These are phyloP conservation scores for Salix brachista DNA, from an alignment of 345 rosid genomes.

Conservation along the genomic window DNA sequence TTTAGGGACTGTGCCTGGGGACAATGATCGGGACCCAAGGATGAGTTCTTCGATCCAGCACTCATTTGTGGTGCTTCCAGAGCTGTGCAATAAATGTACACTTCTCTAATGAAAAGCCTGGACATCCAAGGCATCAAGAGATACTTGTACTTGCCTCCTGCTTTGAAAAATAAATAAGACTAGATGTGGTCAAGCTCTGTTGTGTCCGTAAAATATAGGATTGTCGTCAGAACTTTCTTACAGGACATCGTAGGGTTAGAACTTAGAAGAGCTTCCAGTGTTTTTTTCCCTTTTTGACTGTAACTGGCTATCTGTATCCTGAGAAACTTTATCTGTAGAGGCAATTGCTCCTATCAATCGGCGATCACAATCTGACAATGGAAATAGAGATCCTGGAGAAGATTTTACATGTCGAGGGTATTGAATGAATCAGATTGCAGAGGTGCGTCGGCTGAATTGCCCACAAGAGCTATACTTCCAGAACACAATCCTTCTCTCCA, in stretches of 20 bases:
- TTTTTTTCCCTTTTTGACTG: slow-evolving; percentile 6
- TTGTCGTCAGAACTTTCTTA: slow-evolving; percentile 14
- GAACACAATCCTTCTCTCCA: background rate
- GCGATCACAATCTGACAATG: background rate
- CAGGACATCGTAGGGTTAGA: slow-evolving; percentile 18
- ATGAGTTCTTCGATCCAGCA: slow-evolving; percentile 12
- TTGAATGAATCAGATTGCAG: background rate
- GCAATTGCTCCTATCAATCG: background rate
- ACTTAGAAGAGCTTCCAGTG: slow-evolving; percentile 9
- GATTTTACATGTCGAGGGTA: background rate
- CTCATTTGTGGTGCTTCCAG: slow-evolving; percentile 12
- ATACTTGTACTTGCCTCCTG: slow-evolving; percentile 11
- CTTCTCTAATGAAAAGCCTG: slow-evolving; percentile 9
- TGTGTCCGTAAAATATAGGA: slow-evolving; percentile 13
- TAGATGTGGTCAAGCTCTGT: slow-evolving; percentile 12
- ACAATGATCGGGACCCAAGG: slow-evolving; percentile 28
- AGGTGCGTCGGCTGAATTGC: background rate
- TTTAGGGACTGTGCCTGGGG: slow-evolving; percentile 60
- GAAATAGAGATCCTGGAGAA: background rate
- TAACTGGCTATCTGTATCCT: slow-evolving; percentile 2
- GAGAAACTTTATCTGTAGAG: background rate
- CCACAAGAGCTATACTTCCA: background rate
- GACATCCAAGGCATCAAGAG: slow-evolving; percentile 10
- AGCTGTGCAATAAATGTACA: background rate
- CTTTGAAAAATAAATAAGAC: slow-evolving; percentile 26